phyloP scores from a whole-genome alignment of 2,329 filamentous ascomycete genomes.

The Phaeoacremonium minimum region DNA sequence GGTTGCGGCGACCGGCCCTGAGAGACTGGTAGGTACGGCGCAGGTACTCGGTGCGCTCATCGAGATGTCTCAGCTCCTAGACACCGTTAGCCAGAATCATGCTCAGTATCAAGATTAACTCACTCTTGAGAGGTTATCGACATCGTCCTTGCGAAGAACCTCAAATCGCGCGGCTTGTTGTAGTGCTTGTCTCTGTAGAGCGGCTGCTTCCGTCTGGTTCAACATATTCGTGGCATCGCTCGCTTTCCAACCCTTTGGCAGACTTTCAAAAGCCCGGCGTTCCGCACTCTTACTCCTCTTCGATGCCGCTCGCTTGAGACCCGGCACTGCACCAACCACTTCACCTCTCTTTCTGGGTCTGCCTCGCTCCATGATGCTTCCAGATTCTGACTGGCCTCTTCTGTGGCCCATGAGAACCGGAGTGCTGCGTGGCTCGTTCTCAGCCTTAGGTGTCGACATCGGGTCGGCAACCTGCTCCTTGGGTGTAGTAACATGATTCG shows the following conservation, averaged over 20 bases:
- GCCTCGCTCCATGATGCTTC: constrained; percentile 57
- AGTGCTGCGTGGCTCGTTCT: constrained; percentile 20
- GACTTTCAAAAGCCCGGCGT: constrained; percentile 52
- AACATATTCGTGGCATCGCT: constrained; percentile 47
- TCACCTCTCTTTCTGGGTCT: constrained; percentile 53
- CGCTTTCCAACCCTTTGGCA: constrained; percentile 55
- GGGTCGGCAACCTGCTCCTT: constrained; percentile 21
- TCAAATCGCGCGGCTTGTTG: constrained; percentile 61
- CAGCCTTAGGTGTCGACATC: constrained; percentile 22
- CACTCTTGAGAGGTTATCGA: constrained; percentile 62
- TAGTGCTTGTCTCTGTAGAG: constrained; percentile 55
- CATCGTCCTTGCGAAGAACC: constrained; percentile 57
- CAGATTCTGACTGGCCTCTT: constrained; percentile 52
- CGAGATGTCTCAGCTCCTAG: constrained; percentile 69
- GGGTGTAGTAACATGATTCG: constrained; percentile 17
- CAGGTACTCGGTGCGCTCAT: constrained; percentile 74
- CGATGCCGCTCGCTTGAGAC: constrained; percentile 31
- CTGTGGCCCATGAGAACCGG: constrained; percentile 33
- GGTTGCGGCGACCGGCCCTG: constrained; percentile 69
- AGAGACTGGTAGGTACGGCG: constrained; percentile 73
- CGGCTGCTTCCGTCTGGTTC: constrained; percentile 40
- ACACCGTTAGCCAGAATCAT: constrained; percentile 1
- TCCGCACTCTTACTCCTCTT: constrained; percentile 47
- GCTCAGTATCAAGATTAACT: constrained; percentile 15
- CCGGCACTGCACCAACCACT: constrained; percentile 25